Percentiles rank a stretch among this genome's conserved stretches.
These are phyloP conservation scores for Sporisorium scitamineum DNA, from an alignment of 1,284 basidiomycete genomes.

Conservation along the genomic window DNA sequence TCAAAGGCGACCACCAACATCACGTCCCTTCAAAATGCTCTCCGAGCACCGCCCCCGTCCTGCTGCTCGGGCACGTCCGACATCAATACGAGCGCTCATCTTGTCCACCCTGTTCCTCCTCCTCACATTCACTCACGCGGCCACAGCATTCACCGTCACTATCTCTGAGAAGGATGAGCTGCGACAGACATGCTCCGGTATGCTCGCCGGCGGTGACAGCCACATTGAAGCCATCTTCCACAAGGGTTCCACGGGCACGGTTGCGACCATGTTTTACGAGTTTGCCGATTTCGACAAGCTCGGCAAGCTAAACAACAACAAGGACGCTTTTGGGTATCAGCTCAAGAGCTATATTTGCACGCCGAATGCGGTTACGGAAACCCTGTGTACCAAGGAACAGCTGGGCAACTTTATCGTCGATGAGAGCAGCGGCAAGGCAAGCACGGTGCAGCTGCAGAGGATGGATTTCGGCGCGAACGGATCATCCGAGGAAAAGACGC, in stretches of 20 bases:
- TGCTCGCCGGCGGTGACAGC: slow-evolving; percentile 85
- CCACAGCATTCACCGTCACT: slow-evolving; percentile 47
- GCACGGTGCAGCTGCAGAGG: slow-evolving; percentile 44
- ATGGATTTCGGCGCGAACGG: slow-evolving; percentile 52
- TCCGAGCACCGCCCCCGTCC: neutral
- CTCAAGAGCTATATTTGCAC: slow-evolving; percentile 77
- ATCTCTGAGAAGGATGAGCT: slow-evolving; percentile 74
- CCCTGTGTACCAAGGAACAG: slow-evolving; percentile 46
- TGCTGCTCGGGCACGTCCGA: neutral
- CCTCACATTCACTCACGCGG: slow-evolving; percentile 10
- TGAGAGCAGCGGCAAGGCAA: slow-evolving; percentile 32
- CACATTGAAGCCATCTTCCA: slow-evolving; percentile 84
- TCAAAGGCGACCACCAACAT: neutral
- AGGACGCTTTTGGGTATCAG: slow-evolving; percentile 65
- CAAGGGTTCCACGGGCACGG: slow-evolving; percentile 80
- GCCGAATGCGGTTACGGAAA: slow-evolving; percentile 38
- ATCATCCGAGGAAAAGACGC: slow-evolving; percentile 14
- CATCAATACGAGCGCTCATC: slow-evolving; percentile 18
- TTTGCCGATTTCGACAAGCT: slow-evolving; percentile 88
- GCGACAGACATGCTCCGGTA: slow-evolving; percentile 91
- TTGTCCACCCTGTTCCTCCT: slow-evolving; percentile 1
- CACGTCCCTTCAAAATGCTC: slow-evolving; percentile 8
- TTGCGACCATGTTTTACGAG: slow-evolving; percentile 95
- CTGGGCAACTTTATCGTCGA: slow-evolving; percentile 63
- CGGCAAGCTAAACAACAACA: slow-evolving; percentile 73